Evolutionary conservation across 768 basidiomycete genomes (phyloP), one percentile per base, ranked within the genome.

Genomic region (Mycena kentingensis): DNA sequence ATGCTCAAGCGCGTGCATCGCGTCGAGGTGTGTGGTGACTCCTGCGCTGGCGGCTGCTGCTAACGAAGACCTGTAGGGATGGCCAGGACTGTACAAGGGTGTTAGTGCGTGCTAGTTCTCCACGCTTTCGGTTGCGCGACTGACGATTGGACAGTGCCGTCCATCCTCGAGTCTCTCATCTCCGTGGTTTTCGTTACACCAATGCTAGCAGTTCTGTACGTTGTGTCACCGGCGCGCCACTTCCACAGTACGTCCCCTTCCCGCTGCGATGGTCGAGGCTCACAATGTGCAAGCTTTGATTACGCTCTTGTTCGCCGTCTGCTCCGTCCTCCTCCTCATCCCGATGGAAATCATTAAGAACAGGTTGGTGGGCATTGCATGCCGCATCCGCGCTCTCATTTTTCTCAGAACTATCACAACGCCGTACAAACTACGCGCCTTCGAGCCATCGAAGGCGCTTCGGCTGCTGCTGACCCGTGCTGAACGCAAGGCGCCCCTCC

Each of bases 321-420:
- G 52, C 36, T 36, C 51, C 19, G 35, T 43, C n/a, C 35, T 52
- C n/a, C 51, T 57, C 21, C n/a, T 57, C 18, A 19, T 57, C 35
- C 56, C 56, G 12, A n/a, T 57, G 35, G 38, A 52, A 16, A 52
- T 57, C 18, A 37, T 57, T 43, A 46, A 21, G 35, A 52, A 48
- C 28, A 46, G 51, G 56, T 49, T 1, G 6, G 50, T 45, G 35
- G n/a, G n/a, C n/a, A n/a, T n/a, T n/a, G n/a, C n/a, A 2, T n/a
- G n/a, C 2, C 19, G 13, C 7, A 10, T 22, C 0, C n/a, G 4
- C 16, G 4, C 18, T 1, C 13, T 8, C 39, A 26, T 19, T 5
- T 16, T 5, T 5, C 32, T 4, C 37, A 57, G 55, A 32, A 46
- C 48, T 2, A 57, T 57, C 21, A 51, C 55, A 19, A 52, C 50